Evolutionary conservation across 192 early-diverging fungal species (phyloP).

Genomic region (Borealophlyctis nickersoniae): DNA sequence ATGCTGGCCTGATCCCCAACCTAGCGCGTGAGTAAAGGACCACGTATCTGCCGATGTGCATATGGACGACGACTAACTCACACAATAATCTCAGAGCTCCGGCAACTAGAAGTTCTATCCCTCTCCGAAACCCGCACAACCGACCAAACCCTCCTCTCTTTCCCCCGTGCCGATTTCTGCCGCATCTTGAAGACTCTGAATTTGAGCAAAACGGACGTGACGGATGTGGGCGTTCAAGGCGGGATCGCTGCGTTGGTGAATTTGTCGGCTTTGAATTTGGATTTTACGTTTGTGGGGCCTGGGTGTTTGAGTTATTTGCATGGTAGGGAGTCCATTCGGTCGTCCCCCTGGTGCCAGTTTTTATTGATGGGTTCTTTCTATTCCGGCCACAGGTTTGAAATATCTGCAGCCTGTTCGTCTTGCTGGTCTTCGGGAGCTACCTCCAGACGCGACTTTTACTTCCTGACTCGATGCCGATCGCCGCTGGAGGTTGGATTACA

Average conservation of each 20-base stretch:
- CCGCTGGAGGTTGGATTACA: neutral
- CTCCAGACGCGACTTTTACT: neutral
- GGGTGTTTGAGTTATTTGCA: too few species aligned
- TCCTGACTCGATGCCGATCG: neutral
- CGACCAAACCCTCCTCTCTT: conserved; percentile 8
- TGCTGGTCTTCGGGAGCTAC: neutral
- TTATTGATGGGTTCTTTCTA: too few species aligned
- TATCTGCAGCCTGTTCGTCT: neutral
- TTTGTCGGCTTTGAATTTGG: neutral
- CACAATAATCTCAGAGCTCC: conserved; percentile 7
- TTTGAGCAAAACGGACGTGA: conserved; percentile 15
- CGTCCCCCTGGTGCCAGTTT: too few species aligned
- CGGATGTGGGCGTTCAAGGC: conserved; percentile 10
- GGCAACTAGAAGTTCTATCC: conserved; percentile 28
- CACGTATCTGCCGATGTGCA: too few species aligned
- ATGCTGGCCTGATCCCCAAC: conserved; percentile 39
- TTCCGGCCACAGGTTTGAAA: neutral
- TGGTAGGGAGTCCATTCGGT: too few species aligned
- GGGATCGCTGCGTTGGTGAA: neutral
- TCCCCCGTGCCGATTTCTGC: conserved; percentile 10
- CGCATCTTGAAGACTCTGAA: conserved; percentile 21
- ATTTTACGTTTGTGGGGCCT: neutral
- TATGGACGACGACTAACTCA: too few species aligned
- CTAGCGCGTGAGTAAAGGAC: conserved; percentile 26
- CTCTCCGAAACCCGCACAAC: conserved; percentile 30